A percentile compares a stretch with the other conserved stretches of the same genome.
These are phyloP conservation scores for Kuraishia capsulata DNA, from an alignment of 805 yeast species.

Conservation along the genomic window DNA sequence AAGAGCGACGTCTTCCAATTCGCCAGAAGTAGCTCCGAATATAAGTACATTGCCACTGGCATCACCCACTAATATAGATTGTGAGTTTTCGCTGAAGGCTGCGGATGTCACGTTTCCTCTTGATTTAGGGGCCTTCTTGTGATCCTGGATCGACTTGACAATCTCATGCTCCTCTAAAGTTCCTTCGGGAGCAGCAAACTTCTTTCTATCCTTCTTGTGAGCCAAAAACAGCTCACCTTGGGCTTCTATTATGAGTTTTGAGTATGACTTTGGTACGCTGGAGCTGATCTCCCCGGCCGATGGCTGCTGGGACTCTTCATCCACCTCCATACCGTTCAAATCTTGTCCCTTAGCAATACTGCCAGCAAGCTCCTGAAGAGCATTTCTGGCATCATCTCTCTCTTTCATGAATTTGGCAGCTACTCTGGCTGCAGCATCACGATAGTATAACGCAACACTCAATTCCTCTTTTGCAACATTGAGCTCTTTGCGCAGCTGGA, in stretches of 20 bases:
- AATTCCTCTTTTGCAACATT: slow-evolving; percentile 60
- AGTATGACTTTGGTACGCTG: slow-evolving; percentile 5
- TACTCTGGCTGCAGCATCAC: slow-evolving; percentile 86
- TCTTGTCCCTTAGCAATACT: slow-evolving; percentile 23
- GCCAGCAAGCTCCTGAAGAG: slow-evolving; percentile 46
- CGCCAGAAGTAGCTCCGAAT: background rate
- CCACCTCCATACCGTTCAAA: slow-evolving; percentile 3
- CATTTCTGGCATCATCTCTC: slow-evolving; percentile 62
- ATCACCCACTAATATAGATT: background rate
- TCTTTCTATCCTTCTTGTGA: slow-evolving; percentile 13
- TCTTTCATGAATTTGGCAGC: slow-evolving; percentile 71
- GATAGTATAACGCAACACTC: slow-evolving; percentile 69
- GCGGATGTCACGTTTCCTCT: background rate
- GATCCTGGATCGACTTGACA: background rate
- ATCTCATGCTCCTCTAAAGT: slow-evolving; percentile 1
- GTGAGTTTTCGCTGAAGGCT: background rate
- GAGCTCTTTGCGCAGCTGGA: slow-evolving; percentile 65
- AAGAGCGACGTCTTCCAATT: background rate
- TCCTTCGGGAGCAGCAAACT: slow-evolving; percentile 6
- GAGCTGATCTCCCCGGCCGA: slow-evolving; percentile 3
- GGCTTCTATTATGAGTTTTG: slow-evolving; percentile 7
- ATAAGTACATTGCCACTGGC: background rate
- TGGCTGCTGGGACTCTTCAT: slow-evolving; percentile 1
- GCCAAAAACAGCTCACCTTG: slow-evolving; percentile 9
- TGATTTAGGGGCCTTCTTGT: background rate